phyloP scores from a whole-genome alignment of 768 basidiomycete species.

The Phylloporus rhodoxanthus region DNA sequence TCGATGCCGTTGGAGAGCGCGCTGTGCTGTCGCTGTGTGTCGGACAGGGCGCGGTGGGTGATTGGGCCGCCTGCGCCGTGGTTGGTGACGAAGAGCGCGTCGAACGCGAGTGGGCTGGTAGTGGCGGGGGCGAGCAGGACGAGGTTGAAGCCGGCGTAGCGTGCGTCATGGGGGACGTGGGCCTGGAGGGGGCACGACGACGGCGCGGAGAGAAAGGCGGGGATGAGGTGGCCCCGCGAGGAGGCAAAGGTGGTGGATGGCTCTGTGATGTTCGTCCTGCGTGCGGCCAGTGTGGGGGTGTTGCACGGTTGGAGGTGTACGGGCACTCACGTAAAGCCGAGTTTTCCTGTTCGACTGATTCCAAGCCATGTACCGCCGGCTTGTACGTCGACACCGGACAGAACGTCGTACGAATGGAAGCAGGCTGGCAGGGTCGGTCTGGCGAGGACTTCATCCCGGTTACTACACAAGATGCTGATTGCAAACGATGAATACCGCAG shows the following conservation, averaged over 20 bases:
- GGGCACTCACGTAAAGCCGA: conserved; percentile 63
- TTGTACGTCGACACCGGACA: conserved; percentile 68
- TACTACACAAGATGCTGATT: conserved; percentile 62
- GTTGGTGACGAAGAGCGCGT: conserved; percentile 60
- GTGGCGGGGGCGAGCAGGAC: conserved; percentile 50
- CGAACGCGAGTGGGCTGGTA: conserved; percentile 35
- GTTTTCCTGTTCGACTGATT: conserved; percentile 53
- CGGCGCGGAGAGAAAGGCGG: conserved; percentile 60
- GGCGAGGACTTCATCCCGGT: conserved; percentile 68
- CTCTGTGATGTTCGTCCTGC: conserved; percentile 84
- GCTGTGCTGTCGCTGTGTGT: conserved; percentile 45
- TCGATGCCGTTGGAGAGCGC: conserved; percentile 76
- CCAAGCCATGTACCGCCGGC: conserved; percentile 87
- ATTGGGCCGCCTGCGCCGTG: conserved; percentile 61
- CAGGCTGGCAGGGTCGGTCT: conserved; percentile 61
- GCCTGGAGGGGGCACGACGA: conserved; percentile 39
- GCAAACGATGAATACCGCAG: neutral
- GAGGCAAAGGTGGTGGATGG: conserved; percentile 40
- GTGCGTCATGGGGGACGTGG: conserved; percentile 42
- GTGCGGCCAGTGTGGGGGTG: neutral
- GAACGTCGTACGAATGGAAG: conserved; percentile 55
- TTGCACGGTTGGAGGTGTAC: neutral
- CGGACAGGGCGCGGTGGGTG: conserved; percentile 45
- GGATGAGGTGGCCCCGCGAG: conserved; percentile 65
- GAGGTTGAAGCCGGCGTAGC: conserved; percentile 79